Evolutionary conservation across 208 protist species (phyloP), one percentile per base, ranked within the genome.

Genomic region (Wallacemonas sp.): DNA sequence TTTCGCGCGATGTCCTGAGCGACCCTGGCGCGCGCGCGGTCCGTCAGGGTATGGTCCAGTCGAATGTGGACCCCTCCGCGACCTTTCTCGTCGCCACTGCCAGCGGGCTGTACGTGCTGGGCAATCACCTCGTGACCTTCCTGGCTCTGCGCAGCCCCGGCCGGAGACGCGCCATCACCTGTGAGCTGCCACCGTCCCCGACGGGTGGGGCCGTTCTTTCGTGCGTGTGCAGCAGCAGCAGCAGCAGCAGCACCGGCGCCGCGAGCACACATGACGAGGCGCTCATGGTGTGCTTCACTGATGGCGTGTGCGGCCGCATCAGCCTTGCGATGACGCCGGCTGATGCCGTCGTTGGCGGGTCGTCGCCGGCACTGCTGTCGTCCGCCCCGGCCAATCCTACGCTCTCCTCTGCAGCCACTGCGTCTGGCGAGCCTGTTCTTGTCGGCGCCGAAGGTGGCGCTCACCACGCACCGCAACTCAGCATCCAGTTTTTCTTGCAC

Each of bases 41-140:
- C 23, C 57, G 57, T 8, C 33, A 66, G 19, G 70, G 68, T n/a
- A 48, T 65, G 9, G 17, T 84, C 33, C 81, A 88, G 55, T 46
- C 77, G 0, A 90, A 90, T 60, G 80, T 92, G 1, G 85, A 94
- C 36, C 73, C 74, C 0, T 87, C 84, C 11, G 82, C 84, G 23
- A 64, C 46, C 24, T 54, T 67, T 26, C 68, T 94, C n/a, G 66
- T 81, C 26, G 68, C 69, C 2, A 70, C 66, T 30, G 47, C 62
- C 32, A 72, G 78, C 29, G 88, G 88, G 8, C 56, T 91, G 1
- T 90, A 86, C 63, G 70, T 91, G 9, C 65, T 90, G 36, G 88
- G 88, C 14, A 80, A 70, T 61, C 84, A 90, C 19, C 68, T 94
- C 9, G 72, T 91, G 12, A 85, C 79, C 8, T 81, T 74, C 67